A percentile compares a stretch with the other conserved stretches of the same genome.
These are phyloP conservation scores for Jaapia argillacea DNA, from an alignment of 768 basidiomycete species.

Conservation along the genomic window DNA sequence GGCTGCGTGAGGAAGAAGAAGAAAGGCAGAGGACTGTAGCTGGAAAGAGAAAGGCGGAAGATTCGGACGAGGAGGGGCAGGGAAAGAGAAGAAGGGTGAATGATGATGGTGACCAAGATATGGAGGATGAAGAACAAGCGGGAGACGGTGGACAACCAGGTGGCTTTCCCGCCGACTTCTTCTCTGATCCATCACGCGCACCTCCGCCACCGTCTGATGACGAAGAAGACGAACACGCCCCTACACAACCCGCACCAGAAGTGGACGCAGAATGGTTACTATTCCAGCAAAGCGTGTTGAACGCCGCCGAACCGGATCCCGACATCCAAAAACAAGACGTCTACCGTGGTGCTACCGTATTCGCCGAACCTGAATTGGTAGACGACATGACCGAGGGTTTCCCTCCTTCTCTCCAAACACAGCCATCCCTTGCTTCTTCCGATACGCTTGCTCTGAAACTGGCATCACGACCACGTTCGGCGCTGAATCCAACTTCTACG, in stretches of 20 bases:
- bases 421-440: background rate
- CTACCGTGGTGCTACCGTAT: conserved; percentile 61
- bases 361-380: conserved; percentile 56
- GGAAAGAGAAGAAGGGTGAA: conserved; percentile 16
- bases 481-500: too few relatives aligned
- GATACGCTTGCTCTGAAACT: too few relatives aligned
- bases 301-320: conserved; percentile 14
- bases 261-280: conserved; percentile 66
- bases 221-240: conserved; percentile 22
- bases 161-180: conserved; percentile 61
- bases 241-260: conserved; percentile 13
- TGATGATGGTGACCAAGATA: conserved; percentile 16
- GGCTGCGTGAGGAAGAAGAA: conserved; percentile 23
- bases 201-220: conserved; percentile 28
- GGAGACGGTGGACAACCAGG: conserved; percentile 11
- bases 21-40: conserved; percentile 17
- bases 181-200: conserved; percentile 62
- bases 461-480: too few relatives aligned
- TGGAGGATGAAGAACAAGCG: conserved; percentile 21
- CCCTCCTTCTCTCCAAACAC: conserved; percentile 19
- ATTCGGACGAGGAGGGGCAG: conserved; percentile 26
- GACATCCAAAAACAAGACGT: conserved; percentile 29
- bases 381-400: conserved; percentile 38
- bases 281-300: conserved; percentile 60
- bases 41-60: conserved; percentile 21